These are phyloP conservation scores for Abrus precatorius DNA, from an alignment of 306 rosid species.

Conservation along the genomic window DNA sequence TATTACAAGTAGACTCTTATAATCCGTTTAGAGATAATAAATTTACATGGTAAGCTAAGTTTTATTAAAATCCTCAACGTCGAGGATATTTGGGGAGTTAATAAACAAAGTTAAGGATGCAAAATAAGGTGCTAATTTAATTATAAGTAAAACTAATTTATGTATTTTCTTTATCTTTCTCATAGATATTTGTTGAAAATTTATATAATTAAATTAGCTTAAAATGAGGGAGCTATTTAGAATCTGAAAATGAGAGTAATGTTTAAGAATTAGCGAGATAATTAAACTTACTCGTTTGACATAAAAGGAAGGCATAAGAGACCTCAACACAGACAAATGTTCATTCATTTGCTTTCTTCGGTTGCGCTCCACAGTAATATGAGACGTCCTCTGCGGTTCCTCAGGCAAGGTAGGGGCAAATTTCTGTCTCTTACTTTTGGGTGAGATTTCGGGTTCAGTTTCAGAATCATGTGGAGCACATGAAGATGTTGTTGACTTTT, in stretches of 20 bases:
- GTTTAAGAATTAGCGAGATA: too few species aligned
- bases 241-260: neutral
- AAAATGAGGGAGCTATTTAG: neutral
- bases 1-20: neutral
- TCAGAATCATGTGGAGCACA: constrained; percentile 57
- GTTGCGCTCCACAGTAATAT: constrained; percentile 90
- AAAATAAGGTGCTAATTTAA: neutral
- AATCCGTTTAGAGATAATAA: neutral
- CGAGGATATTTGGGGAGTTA: neutral
- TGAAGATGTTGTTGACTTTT: constrained; percentile 58
- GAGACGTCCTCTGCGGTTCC: constrained; percentile 76
- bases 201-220: too few species aligned
- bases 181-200: too few species aligned
- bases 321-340: constrained; percentile 75
- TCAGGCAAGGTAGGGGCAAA: constrained; percentile 37
- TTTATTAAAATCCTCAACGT: neutral
- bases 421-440: constrained; percentile 68
- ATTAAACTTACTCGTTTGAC: constrained; percentile 75
- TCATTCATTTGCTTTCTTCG: constrained; percentile 97
- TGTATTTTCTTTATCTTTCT: too few species aligned
- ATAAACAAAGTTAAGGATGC: neutral
- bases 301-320: constrained; percentile 94
- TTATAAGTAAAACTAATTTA: too few species aligned
- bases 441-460: constrained; percentile 62
- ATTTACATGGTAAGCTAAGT: too few species aligned